Evolutionary conservation across 2,329 filamentous ascomycete genomes (phyloP).

Genomic region (Neofusicoccum sp.): DNA sequence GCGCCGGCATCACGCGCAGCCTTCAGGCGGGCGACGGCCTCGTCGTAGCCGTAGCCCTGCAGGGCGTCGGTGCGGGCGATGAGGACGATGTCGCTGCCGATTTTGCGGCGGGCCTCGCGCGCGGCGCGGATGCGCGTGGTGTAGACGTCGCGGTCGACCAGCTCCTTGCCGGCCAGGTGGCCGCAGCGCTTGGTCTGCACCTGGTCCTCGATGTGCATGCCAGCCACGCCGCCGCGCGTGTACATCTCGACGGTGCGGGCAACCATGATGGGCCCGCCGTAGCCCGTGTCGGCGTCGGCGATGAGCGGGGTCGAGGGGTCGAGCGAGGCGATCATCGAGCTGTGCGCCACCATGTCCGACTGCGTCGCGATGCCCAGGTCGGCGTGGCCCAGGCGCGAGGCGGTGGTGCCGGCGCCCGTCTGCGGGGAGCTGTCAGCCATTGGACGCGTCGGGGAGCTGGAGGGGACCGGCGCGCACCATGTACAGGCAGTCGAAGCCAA

Average conservation of each 20-base stretch:
- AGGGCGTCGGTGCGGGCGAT: slow-evolving; percentile 45
- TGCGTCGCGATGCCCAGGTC: slow-evolving; percentile 63
- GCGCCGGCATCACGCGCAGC: slow-evolving; percentile 41
- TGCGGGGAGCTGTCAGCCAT: slow-evolving; percentile 26
- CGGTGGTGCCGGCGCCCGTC: slow-evolving; percentile 63
- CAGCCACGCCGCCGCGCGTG: slow-evolving; percentile 31
- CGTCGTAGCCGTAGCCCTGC: slow-evolving; percentile 39
- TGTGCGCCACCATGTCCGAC: slow-evolving; percentile 62
- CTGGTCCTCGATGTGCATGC: slow-evolving; percentile 38
- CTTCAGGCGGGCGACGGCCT: slow-evolving; percentile 38
- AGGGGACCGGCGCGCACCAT: slow-evolving; percentile 52
- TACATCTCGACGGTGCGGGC: slow-evolving; percentile 24
- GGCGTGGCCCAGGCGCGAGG: slow-evolving; percentile 60
- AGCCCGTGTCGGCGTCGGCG: slow-evolving; percentile 19
- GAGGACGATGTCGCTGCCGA: slow-evolving; percentile 42
- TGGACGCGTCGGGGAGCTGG: not conserved
- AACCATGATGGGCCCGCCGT: slow-evolving; percentile 22
- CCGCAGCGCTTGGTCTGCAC: slow-evolving; percentile 41
- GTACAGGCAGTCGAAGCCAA: slow-evolving; percentile 65
- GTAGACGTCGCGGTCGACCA: slow-evolving; percentile 32
- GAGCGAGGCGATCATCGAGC: slow-evolving; percentile 63
- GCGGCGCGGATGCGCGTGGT: slow-evolving; percentile 33
- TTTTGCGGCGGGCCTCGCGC: slow-evolving; percentile 31
- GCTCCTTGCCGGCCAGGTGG: slow-evolving; percentile 39
- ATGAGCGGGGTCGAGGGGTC: slow-evolving; percentile 40